Evolutionary conservation across 331 rosid species (phyloP).

Genomic region (Arachis monticola): DNA sequence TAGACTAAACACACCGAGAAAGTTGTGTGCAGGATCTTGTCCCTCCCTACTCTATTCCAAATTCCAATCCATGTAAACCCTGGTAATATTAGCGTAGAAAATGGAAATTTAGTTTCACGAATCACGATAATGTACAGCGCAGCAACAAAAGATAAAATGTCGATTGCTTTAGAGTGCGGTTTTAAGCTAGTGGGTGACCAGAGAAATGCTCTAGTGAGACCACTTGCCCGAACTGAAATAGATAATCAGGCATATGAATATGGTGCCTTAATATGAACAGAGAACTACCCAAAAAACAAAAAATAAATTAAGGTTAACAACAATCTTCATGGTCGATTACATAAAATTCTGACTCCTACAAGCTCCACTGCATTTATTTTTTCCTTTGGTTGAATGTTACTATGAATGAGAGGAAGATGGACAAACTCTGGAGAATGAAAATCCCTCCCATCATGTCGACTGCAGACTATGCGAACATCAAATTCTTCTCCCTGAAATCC

Average conservation of each 20-base stretch:
- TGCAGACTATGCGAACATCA: slow-evolving; percentile 23
- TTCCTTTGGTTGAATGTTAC: slow-evolving; percentile 7
- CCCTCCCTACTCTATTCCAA: background rate
- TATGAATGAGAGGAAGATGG: background rate
- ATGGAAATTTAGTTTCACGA: too few relatives aligned
- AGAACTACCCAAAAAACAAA: background rate
- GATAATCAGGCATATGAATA: background rate
- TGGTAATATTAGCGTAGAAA: too few relatives aligned
- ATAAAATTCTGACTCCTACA: slow-evolving; percentile 7
- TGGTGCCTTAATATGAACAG: slow-evolving; percentile 30
- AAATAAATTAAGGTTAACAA: background rate
- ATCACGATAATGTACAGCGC: too few relatives aligned
- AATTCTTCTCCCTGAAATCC: slow-evolving; percentile 48
- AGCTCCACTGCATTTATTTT: background rate
- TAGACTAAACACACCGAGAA: background rate
- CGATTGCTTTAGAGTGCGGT: background rate
- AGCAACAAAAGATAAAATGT: background rate
- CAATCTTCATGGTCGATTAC: slow-evolving; percentile 12
- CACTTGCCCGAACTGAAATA: slow-evolving; percentile 2
- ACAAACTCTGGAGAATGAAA: slow-evolving; percentile 1
- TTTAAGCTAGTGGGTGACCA: background rate
- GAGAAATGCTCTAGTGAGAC: background rate
- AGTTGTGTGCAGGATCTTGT: background rate
- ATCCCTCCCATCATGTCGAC: slow-evolving; percentile 7
- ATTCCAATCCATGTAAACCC: background rate